Conservation (phyloP, 371 early-diverging fungal species). For the Mucor velutinosus region DNA sequence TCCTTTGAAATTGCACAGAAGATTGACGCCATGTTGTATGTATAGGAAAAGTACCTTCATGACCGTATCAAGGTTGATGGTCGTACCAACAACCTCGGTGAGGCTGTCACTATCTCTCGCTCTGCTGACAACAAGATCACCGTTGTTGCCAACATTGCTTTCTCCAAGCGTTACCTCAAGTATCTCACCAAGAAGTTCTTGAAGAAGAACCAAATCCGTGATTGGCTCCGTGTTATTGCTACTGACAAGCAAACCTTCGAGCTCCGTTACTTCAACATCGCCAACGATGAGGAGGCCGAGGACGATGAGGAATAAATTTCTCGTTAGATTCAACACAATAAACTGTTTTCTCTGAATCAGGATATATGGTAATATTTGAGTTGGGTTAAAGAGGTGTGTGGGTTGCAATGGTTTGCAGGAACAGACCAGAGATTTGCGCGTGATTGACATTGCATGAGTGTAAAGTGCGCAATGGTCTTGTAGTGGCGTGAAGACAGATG, state of each 20-base stretch:
- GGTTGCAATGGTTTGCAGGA: too few relatives aligned
- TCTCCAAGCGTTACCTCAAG: constrained; percentile 99
- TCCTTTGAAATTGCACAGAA: not conserved
- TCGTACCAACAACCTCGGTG: constrained; percentile 95
- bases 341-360: not conserved
- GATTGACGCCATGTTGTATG: not conserved
- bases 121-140: constrained; percentile 73
- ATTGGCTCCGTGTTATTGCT: constrained; percentile 97
- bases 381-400: not conserved
- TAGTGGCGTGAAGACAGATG: too few relatives aligned
- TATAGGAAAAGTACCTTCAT: constrained; percentile 92
- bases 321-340: not conserved
- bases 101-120: constrained; percentile 83
- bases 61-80: constrained; percentile 98
- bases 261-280: constrained; percentile 95
- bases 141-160: constrained; percentile 76
- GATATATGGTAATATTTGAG: too few relatives aligned
- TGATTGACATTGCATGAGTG: too few relatives aligned
- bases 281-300: constrained; percentile 83
- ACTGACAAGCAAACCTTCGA: constrained; percentile 89
- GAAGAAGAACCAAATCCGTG: constrained; percentile 98
- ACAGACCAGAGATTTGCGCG: too few relatives aligned
- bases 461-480: too few relatives aligned
- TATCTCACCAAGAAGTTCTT: constrained; percentile 99
- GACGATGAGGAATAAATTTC: constrained; percentile 60